Conservation (phyloP, 2,329 filamentous ascomycete genomes). For the Colletotrichum euphorbiae region DNA sequence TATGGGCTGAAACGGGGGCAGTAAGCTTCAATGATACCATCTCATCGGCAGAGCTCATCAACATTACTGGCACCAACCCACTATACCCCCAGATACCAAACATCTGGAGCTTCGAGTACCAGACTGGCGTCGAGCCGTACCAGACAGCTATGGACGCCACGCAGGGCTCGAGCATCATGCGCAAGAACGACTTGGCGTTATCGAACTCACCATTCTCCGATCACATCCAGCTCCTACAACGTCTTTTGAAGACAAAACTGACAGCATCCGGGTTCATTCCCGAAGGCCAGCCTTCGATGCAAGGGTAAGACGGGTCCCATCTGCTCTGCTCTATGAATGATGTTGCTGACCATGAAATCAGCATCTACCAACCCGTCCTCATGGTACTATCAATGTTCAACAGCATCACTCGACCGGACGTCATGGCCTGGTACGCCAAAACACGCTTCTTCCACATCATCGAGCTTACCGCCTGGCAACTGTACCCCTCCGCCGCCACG, state of each 20-base stretch:
- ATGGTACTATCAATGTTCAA: slow-evolving; percentile 51
- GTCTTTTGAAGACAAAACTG: slow-evolving; percentile 44
- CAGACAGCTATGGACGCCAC: slow-evolving; percentile 43
- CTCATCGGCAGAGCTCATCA: slow-evolving; percentile 17
- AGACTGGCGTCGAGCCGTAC: slow-evolving; percentile 47
- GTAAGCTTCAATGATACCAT: background rate
- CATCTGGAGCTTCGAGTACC: slow-evolving; percentile 48
- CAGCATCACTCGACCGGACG: slow-evolving; percentile 49
- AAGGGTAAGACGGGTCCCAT: background rate
- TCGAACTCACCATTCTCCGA: slow-evolving; percentile 49
- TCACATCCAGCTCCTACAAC: slow-evolving; percentile 46
- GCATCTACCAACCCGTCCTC: slow-evolving; percentile 45
- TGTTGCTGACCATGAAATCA: background rate
- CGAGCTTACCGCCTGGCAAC: slow-evolving; percentile 49
- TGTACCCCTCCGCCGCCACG: slow-evolving; percentile 45
- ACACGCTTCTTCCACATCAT: slow-evolving; percentile 50
- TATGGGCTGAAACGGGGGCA: background rate
- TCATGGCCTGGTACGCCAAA: slow-evolving; percentile 55
- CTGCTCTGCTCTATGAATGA: too few species aligned
- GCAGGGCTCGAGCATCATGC: slow-evolving; percentile 40
- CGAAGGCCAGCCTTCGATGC: slow-evolving; percentile 10
- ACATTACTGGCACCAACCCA: slow-evolving; percentile 29
- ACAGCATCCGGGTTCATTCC: slow-evolving; percentile 34
- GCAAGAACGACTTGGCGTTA: slow-evolving; percentile 44
- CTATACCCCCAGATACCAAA: slow-evolving; percentile 46